These are phyloP conservation scores for Magnaporthiopsis incrustans DNA, from an alignment of 2,329 filamentous ascomycete species.

Conservation along the genomic window DNA sequence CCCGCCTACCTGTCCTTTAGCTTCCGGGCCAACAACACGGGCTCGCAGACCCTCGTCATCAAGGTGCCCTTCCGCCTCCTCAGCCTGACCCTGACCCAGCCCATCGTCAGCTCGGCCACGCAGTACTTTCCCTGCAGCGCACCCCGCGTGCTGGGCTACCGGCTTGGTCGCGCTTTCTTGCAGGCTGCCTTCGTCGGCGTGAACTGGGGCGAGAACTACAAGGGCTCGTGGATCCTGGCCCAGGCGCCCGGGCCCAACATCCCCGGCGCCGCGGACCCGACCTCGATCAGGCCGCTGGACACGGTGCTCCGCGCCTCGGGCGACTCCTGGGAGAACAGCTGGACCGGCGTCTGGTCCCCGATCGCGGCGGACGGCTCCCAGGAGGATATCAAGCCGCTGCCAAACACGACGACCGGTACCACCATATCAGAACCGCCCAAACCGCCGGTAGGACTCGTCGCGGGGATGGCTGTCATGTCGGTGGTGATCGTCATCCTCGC, in stretches of 20 bases:
- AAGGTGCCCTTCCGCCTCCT: constrained; percentile 33
- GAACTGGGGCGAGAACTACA: constrained; percentile 13
- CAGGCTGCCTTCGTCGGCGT: constrained; percentile 15
- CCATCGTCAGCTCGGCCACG: constrained; percentile 19
- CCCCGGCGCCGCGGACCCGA: too few relatives aligned
- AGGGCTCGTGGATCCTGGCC: constrained; percentile 10
- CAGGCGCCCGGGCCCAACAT: constrained; percentile 15
- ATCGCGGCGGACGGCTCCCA: too few relatives aligned
- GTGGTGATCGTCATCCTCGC: too few relatives aligned
- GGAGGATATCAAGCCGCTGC: too few relatives aligned
- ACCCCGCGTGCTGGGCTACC: constrained; percentile 5
- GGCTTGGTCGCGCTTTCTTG: constrained; percentile 15
- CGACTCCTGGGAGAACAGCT: too few relatives aligned
- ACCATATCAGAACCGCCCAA: too few relatives aligned
- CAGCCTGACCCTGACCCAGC: constrained; percentile 29
- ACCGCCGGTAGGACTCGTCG: too few relatives aligned
- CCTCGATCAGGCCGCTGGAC: too few relatives aligned
- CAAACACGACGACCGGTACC: too few relatives aligned
- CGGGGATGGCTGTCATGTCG: too few relatives aligned
- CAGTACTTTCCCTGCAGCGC: constrained; percentile 17
- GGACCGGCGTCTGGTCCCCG: too few relatives aligned
- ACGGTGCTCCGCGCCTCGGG: too few relatives aligned
- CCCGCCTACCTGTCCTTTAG: constrained; percentile 34
- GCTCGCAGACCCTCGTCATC: constrained; percentile 26
- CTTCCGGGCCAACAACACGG: constrained; percentile 18